Base-by-base conservation (phyloP, 352 stramenopile species). In the Globisporangium paddicum region DNA sequence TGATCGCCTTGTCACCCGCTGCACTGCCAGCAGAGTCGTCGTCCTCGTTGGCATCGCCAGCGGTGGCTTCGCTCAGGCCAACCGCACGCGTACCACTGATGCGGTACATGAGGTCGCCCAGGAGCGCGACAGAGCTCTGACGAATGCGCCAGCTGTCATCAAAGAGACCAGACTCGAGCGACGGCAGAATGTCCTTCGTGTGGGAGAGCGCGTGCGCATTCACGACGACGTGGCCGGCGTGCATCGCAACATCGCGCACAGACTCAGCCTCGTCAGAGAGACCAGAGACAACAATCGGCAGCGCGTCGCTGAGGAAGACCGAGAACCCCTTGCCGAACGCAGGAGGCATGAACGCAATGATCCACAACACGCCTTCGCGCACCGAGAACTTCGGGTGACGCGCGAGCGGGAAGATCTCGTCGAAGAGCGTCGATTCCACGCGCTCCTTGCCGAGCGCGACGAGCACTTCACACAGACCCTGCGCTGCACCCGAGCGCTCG, bases 81-180 rank as follows among this genome's bases (percentile, higher is more conserved):
- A 98, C 82, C 6, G 96, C 88, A 55, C 97, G 97, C 1, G 94
- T 98, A 44, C 96, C 96, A 67, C 97, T 98, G 66, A 99, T 95
- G 66, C 98, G 96, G 72, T 97, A 98, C 67, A 99, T 93, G 60
- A 97, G 79, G 60, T 97, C 88, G 50, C 90, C 97, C 34, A 99
- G 81, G 25, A 99, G 72, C 63, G 90, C 93, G 32, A 99, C 91
- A 3, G 96, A 99, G 60, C 95, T 98, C 70, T 99, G 90, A 50
- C 98, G 89, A 61, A 99, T 99, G 57, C 97, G 93, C 93, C 98
- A 99, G 75, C 98, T 98, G 63, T 98, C 93, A 70, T 99, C 96
- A 52, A 96, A 95, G 38, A 99, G 85, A 35, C 97, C 97, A 34
- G 85, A 73, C 66, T 99, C 95, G 7, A 99, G 82, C 65, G 96